Evolutionary conservation across 192 early-diverging fungal species (phyloP).

Genomic region (Backusella psychrophila): DNA sequence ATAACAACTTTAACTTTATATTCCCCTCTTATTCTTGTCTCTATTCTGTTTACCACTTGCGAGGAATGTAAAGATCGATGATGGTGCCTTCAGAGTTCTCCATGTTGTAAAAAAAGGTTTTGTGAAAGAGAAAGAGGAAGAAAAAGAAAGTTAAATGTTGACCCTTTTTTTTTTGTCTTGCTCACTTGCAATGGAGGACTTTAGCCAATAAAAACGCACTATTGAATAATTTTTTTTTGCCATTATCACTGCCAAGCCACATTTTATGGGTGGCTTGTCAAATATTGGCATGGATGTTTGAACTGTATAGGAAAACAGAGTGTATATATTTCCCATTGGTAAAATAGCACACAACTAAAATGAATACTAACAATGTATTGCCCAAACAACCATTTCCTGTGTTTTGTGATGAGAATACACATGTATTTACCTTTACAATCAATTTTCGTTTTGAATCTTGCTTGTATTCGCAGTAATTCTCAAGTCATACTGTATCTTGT

Average conservation of each 20-base stretch:
- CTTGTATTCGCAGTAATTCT: too few relatives aligned
- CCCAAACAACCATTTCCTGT: too few relatives aligned
- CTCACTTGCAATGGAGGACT: too few relatives aligned
- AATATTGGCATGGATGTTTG: too few relatives aligned
- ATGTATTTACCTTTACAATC: too few relatives aligned
- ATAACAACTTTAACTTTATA: not conserved
- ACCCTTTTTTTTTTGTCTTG: not conserved
- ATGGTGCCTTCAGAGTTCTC: constrained; percentile 45
- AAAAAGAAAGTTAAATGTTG: not conserved
- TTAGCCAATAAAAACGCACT: not conserved
- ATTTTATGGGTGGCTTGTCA: not conserved
- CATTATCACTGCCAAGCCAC: not conserved
- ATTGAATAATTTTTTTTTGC: not conserved
- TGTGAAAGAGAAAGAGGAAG: constrained; percentile 29
- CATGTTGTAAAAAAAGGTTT: constrained; percentile 24
- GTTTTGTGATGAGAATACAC: too few relatives aligned
- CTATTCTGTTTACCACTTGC: constrained; percentile 76
- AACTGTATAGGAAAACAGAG: too few relatives aligned
- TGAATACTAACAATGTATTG: too few relatives aligned
- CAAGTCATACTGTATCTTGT: too few relatives aligned
- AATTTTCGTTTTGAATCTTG: too few relatives aligned
- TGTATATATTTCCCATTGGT: too few relatives aligned
- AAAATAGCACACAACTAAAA: too few relatives aligned
- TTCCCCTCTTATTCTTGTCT: not conserved
- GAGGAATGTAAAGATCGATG: constrained; percentile 90